Percentiles rank a stretch among this genome's conserved stretches.
Conservation (phyloP, 495 filamentous ascomycete species). For the Aspergillus panamensis region DNA sequence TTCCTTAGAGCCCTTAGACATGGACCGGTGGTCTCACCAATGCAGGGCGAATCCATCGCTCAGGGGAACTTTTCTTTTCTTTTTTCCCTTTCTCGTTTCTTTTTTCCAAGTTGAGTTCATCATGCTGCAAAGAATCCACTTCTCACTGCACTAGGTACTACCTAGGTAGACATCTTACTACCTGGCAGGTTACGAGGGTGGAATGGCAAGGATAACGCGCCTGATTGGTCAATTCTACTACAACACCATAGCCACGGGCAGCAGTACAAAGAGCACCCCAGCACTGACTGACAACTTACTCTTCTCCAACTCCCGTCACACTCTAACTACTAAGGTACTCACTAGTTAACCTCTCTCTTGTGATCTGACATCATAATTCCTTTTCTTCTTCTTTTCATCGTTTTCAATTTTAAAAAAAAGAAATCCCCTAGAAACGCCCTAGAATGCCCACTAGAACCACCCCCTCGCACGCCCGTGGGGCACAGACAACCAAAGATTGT, state of each 20-base stretch:
- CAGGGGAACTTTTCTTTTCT: not conserved
- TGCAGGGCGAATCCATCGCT: not conserved
- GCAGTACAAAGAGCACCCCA: not conserved
- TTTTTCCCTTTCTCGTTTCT: not conserved
- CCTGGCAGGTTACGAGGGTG: not conserved
- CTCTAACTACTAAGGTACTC: not conserved
- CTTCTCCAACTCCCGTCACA: not conserved
- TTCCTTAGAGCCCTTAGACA: not conserved
- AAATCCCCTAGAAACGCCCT: not conserved
- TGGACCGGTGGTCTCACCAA: not conserved
- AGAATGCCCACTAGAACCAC: slow-evolving; percentile 1
- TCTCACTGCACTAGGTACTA: not conserved
- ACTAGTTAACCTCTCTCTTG: not conserved
- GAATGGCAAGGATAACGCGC: not conserved
- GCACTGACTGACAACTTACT: not conserved
- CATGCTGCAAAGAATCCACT: not conserved
- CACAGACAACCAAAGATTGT: not conserved
- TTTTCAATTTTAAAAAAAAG: not conserved
- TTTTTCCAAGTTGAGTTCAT: not conserved
- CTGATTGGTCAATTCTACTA: slow-evolving; percentile 37
- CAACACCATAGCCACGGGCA: not conserved
- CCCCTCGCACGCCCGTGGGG: slow-evolving; percentile 10
- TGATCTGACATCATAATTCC: not conserved
- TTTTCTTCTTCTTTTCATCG: not conserved
- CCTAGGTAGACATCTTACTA: not conserved